These are phyloP conservation scores for Misopates orontium DNA, from an alignment of 257 asterid species.

Conservation along the genomic window DNA sequence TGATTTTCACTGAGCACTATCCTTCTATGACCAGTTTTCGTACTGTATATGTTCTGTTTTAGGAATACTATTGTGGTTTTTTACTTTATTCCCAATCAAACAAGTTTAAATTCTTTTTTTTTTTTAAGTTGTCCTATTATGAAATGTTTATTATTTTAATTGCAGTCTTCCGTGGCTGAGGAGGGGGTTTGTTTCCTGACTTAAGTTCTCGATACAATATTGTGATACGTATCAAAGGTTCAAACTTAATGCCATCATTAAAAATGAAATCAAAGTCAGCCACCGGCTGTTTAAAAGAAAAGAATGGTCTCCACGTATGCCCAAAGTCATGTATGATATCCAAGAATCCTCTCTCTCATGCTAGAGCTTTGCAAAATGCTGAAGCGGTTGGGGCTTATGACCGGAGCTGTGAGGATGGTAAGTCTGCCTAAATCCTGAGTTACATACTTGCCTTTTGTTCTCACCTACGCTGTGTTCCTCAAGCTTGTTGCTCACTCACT, in stretches of 20 bases:
- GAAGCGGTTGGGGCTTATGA: constrained; percentile 37
- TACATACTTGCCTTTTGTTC: constrained; percentile 13
- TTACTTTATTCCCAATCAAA: background rate
- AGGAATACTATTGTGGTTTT: constrained; percentile 27
- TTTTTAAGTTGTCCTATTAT: background rate
- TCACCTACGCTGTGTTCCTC: background rate
- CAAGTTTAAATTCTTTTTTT: background rate
- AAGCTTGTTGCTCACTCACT: background rate
- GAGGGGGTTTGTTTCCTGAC: constrained; percentile 41
- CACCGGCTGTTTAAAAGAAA: constrained; percentile 51
- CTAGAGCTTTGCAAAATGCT: constrained; percentile 44
- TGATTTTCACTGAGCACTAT: no score
- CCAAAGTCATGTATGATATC: constrained; percentile 68
- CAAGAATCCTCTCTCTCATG: constrained; percentile 68
- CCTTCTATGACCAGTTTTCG: background rate
- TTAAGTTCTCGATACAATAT: constrained; percentile 43
- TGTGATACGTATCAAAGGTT: constrained; percentile 32
- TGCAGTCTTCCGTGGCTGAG: constrained; percentile 47
- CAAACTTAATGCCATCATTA: constrained; percentile 85
- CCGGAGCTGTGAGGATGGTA: constrained; percentile 56
- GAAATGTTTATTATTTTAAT: constrained; percentile 2
- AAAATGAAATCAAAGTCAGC: constrained; percentile 76
- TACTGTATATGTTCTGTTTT: constrained; percentile 19
- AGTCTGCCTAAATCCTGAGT: constrained; percentile 28
- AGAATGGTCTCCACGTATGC: constrained; percentile 69